These are phyloP conservation scores for Ophiostoma triangulosporum DNA, from an alignment of 2,329 filamentous ascomycete species.

Conservation along the genomic window DNA sequence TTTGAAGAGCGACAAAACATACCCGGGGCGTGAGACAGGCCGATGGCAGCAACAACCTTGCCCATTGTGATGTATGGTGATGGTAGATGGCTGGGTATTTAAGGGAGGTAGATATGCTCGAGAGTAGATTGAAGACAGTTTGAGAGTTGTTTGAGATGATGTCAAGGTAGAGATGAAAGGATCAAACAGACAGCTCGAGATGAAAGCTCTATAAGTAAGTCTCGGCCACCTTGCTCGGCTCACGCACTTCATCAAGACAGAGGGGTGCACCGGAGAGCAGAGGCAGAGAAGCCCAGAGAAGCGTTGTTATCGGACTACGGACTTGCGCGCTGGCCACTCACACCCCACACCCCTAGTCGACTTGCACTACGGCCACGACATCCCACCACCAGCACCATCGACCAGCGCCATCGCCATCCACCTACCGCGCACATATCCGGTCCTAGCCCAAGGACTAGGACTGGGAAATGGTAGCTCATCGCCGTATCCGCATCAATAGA, in stretches of 20 bases:
- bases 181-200: too few relatives aligned
- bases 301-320: not conserved
- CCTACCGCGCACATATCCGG: not conserved
- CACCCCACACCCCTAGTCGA: not conserved
- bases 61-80: constrained; percentile 7
- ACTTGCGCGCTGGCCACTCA: not conserved
- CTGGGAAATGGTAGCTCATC: not conserved
- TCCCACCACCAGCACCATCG: not conserved
- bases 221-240: too few relatives aligned
- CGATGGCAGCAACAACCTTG: constrained; percentile 11
- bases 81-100: too few relatives aligned
- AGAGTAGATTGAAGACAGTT: too few relatives aligned
- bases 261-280: too few relatives aligned
- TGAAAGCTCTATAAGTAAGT: not conserved
- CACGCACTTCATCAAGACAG: too few relatives aligned
- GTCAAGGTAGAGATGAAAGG: too few relatives aligned
- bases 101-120: not conserved
- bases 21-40: constrained; percentile 12
- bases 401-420: too few relatives aligned
- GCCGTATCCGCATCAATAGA: not conserved
- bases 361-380: not conserved
- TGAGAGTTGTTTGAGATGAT: too few relatives aligned
- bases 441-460: not conserved
- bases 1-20: not conserved
- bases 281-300: not conserved